These are phyloP conservation scores for Alopecurus myosuroides DNA, from an alignment of 176 grass and related monocot species.

Conservation along the genomic window DNA sequence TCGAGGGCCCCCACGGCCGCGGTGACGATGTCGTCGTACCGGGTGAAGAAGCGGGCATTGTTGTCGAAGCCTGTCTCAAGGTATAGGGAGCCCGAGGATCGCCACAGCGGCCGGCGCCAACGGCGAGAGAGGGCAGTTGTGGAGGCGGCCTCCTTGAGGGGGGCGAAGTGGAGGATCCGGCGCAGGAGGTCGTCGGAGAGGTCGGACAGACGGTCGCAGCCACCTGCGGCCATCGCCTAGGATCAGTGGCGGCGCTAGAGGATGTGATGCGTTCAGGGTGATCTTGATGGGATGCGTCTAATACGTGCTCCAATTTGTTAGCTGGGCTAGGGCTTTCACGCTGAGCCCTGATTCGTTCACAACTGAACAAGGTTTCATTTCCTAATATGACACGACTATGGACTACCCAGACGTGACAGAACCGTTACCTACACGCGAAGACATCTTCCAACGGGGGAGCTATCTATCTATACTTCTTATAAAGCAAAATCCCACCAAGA, in stretches of 20 bases:
- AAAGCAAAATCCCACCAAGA: no score
- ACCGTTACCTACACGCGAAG: no score
- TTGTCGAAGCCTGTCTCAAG: not conserved
- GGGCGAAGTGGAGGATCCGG: not conserved
- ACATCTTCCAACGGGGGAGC: no score
- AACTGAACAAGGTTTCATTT: no score
- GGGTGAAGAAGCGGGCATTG: not conserved
- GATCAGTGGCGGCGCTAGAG: not conserved
- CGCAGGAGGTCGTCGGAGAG: not conserved
- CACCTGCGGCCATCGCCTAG: not conserved
- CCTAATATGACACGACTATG: no score
- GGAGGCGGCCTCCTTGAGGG: not conserved
- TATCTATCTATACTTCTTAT: no score
- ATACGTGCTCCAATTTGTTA: no score
- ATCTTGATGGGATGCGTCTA: no score
- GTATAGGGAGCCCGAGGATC: not conserved
- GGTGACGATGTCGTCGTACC: not conserved
- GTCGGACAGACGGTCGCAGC: not conserved
- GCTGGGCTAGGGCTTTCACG: no score
- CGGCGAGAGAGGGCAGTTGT: not conserved
- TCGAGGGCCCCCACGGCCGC: not conserved
- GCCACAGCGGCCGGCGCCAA: not conserved
- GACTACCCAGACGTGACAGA: no score
- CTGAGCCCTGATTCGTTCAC: no score
- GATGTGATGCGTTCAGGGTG: no score